These are phyloP conservation scores for Cercospora zeina DNA, from an alignment of 2,329 filamentous ascomycete genomes.

Conservation along the genomic window DNA sequence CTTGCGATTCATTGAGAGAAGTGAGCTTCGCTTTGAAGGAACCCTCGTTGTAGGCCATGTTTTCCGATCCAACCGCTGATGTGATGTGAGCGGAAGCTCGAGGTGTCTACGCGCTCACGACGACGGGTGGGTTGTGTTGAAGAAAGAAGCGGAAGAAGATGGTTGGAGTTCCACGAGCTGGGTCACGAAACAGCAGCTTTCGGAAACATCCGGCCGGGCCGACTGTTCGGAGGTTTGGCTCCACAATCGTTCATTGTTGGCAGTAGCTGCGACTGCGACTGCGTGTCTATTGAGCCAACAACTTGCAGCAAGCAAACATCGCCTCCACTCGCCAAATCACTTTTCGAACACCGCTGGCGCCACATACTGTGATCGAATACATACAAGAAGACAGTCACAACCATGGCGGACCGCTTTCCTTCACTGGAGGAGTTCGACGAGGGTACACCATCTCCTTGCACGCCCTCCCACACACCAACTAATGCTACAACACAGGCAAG, in stretches of 20 bases:
- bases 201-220: neutral
- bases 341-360: neutral
- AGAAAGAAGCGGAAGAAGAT: conserved; percentile 5
- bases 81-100: neutral
- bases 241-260: conserved; percentile 1
- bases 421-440: conserved; percentile 56
- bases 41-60: conserved; percentile 94
- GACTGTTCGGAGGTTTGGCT: neutral
- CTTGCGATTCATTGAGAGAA: conserved; percentile 93
- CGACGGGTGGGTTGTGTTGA: neutral
- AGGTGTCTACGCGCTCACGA: neutral
- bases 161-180: conserved; percentile 10
- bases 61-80: neutral
- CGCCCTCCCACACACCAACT: conserved; percentile 7
- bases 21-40: conserved; percentile 92
- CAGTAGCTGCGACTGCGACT: conserved; percentile 6
- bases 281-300: conserved; percentile 8
- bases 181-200: neutral
- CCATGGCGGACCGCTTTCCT: conserved; percentile 55
- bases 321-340: neutral
- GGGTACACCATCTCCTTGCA: conserved; percentile 41
- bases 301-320: conserved; percentile 9
- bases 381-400: conserved; percentile 22
- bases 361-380: conserved; percentile 14
- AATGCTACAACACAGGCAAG: conserved; percentile 57